Conservation (phyloP, 768 basidiomycete genomes). For the Boletus tylopilopsis region DNA sequence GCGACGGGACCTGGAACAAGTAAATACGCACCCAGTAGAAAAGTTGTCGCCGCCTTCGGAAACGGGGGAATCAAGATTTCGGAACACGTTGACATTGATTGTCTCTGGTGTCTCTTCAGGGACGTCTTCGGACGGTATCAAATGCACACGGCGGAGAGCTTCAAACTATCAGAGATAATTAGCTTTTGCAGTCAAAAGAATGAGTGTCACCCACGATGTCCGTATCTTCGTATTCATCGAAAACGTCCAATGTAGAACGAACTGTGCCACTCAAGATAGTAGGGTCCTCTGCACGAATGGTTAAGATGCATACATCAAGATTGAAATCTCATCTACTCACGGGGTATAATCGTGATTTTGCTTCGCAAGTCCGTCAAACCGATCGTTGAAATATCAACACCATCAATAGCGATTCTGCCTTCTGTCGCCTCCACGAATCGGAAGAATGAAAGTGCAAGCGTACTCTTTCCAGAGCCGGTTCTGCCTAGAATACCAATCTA, state of each 20-base stretch:
- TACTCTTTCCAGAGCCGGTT: slow-evolving; percentile 75
- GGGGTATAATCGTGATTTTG: slow-evolving; percentile 72
- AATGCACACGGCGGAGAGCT: slow-evolving; percentile 77
- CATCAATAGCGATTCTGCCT: slow-evolving; percentile 74
- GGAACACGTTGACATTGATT: slow-evolving; percentile 74
- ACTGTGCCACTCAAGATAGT: slow-evolving; percentile 82
- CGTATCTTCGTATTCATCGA: slow-evolving; percentile 78
- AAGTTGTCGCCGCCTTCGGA: slow-evolving; percentile 90
- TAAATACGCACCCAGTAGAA: slow-evolving; percentile 61
- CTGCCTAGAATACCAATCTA: slow-evolving; percentile 70
- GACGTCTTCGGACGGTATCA: slow-evolving; percentile 59
- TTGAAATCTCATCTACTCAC: slow-evolving; percentile 35
- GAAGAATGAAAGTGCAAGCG: slow-evolving; percentile 82
- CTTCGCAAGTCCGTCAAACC: slow-evolving; percentile 81
- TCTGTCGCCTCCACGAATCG: slow-evolving; percentile 84
- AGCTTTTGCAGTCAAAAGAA: neutral
- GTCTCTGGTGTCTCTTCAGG: slow-evolving; percentile 35
- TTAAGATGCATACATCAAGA: neutral
- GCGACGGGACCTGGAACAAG: neutral
- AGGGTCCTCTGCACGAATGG: slow-evolving; percentile 65
- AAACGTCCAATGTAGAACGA: slow-evolving; percentile 79
- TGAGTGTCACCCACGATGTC: slow-evolving; percentile 58
- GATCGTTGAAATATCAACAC: slow-evolving; percentile 71
- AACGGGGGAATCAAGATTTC: slow-evolving; percentile 67
- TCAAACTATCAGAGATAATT: slow-evolving; percentile 51